Percentiles rank a stretch among this genome's conserved stretches.
Evolutionary conservation across 495 filamentous ascomycete genomes (phyloP).

Genomic region (Tuber microsphaerosporum): DNA sequence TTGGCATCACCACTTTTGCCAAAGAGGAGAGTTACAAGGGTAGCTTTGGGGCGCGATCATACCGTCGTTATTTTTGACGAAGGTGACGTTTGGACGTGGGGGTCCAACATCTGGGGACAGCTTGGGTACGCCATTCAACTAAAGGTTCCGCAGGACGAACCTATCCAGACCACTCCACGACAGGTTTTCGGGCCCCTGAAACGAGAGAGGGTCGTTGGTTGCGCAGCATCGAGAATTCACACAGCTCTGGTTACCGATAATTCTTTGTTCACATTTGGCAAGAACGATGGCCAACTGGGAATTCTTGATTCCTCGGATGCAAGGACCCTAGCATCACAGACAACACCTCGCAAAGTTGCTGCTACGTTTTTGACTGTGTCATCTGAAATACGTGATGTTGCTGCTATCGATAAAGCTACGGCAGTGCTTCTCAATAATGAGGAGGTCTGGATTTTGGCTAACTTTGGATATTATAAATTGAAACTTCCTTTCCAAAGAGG

Average conservation of each 20-base stretch:
- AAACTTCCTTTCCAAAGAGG: conserved; percentile 64
- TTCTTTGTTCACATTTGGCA: conserved; percentile 87
- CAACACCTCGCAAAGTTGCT: conserved; percentile 74
- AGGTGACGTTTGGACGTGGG: conserved; percentile 88
- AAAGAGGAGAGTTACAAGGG: conserved; percentile 54
- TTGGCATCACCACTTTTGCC: conserved; percentile 35
- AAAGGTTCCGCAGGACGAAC: conserved; percentile 61
- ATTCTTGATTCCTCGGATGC: conserved; percentile 84
- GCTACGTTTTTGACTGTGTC: conserved; percentile 65
- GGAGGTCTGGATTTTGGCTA: conserved; percentile 86
- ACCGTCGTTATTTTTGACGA: conserved; percentile 71
- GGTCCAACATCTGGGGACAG: conserved; percentile 77
- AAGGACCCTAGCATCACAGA: conserved; percentile 73
- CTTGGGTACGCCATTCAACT: conserved; percentile 66
- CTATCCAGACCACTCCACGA: conserved; percentile 68
- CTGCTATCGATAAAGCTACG: conserved; percentile 86
- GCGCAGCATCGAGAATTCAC: conserved; percentile 85
- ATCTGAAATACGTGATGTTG: conserved; percentile 65
- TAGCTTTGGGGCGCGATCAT: conserved; percentile 87
- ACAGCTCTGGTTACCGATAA: conserved; percentile 77
- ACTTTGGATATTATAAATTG: conserved; percentile 83
- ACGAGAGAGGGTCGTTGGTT: conserved; percentile 70
- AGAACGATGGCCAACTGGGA: conserved; percentile 90
- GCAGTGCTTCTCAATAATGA: conserved; percentile 75
- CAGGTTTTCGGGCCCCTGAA: conserved; percentile 90